Evolutionary conservation across 2,329 filamentous ascomycete genomes (phyloP), one percentile per base, ranked within the genome.

Genomic region (Penicillium crustosum): DNA sequence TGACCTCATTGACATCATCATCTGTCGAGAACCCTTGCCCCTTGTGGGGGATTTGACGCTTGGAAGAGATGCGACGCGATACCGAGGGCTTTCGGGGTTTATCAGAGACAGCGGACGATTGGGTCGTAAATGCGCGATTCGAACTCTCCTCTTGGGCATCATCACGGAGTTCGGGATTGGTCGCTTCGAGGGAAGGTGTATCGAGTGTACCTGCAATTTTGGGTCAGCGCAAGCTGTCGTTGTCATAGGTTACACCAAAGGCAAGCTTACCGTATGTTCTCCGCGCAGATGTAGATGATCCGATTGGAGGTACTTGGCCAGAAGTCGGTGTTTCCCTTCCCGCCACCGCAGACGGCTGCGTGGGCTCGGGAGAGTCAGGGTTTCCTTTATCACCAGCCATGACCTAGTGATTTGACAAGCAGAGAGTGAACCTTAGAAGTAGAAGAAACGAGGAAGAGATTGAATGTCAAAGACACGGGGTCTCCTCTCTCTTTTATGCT

Each of bases 21-120:
- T 97, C 93, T 48, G 91, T 91, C 0, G 93, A 97, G 77, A 96
- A 97, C 59, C 93, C 82, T 61, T 90, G 89, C 31, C 93, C 90
- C 53, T 91, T 88, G 71, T 93, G 86, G 3, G 91, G 92, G 41
- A 86, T 86, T 68, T 86, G 82, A 51, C 78, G 75, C 60, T 84
- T 90, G 25, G 91, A 91, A 1, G 91, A 93, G 57, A 87, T 82
- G 60, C 91, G 87, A 65, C 91, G 88, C 57, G 84, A 74, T 74
- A 93, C 84, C 12, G 83, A 77, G 19, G 91, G 91, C 73, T 93
- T 95, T 72, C 85, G 87, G 15, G 86, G 81, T 63, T 83, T 75
- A 55, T 74, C 73, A 4, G 75, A 67, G 25, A 67, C 66, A 68
- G 79, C 68, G 53, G 81, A 78, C 5, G 84, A 81, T 53, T 78